Evolutionary conservation across 371 early-diverging fungal genomes (phyloP).

Genomic region (Lichtheimia ramosa): DNA sequence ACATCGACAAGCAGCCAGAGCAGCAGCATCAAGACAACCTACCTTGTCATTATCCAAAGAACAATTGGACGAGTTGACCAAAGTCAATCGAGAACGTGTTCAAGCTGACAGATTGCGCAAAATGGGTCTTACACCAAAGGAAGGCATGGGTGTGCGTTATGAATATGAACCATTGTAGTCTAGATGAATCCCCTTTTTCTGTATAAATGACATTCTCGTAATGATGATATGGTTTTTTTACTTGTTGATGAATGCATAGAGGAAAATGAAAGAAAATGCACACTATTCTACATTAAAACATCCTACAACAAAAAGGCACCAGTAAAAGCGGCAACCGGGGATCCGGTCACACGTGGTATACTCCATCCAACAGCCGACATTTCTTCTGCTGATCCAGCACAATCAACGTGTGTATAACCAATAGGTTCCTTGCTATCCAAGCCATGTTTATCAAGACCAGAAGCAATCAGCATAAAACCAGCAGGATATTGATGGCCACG

Average conservation of each 20-base stretch:
- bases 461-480: conserved; percentile 80
- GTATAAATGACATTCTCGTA: too few species aligned
- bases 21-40: conserved; percentile 28
- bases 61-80: conserved; percentile 63
- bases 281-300: too few species aligned
- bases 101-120: conserved; percentile 68
- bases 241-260: too few species aligned
- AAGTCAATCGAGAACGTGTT: conserved; percentile 66
- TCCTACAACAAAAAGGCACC: conserved; percentile 67
- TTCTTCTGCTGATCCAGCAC: conserved; percentile 83
- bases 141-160: conserved; percentile 53
- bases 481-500: conserved; percentile 91
- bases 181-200: too few species aligned
- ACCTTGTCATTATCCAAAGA: conserved; percentile 46
- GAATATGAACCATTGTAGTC: conserved; percentile 26
- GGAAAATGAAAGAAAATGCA: too few species aligned
- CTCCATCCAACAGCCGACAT: conserved; percentile 62
- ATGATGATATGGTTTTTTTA: too few species aligned
- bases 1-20: conserved; percentile 18
- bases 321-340: conserved; percentile 76
- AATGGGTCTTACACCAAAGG: conserved; percentile 58
- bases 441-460: conserved; percentile 79
- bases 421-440: conserved; percentile 63
- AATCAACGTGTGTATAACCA: conserved; percentile 84
- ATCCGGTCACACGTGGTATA: conserved; percentile 73